Conservation (phyloP, 208 protist species). For the Tritrichomonas foetus region DNA sequence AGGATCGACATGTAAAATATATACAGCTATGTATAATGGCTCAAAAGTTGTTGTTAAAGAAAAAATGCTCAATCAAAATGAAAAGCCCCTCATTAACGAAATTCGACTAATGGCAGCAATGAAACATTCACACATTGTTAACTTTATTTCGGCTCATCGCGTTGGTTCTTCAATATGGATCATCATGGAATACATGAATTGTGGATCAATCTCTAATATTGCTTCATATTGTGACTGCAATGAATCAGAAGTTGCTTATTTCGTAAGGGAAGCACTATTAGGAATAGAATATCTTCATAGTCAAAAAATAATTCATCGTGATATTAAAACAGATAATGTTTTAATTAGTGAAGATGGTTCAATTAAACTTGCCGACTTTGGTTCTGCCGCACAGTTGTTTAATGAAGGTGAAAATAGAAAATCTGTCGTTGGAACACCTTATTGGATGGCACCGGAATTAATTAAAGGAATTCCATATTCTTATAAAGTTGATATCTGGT, state of each 20-base stretch:
- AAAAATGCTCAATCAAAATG: not conserved
- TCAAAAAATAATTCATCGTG: constrained; percentile 42
- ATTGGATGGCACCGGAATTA: constrained; percentile 62
- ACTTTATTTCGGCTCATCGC: not conserved
- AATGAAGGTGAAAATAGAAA: not conserved
- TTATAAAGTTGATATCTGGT: constrained; percentile 52
- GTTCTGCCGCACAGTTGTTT: not conserved
- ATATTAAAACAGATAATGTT: constrained; percentile 49
- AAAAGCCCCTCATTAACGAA: not conserved
- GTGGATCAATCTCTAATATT: not conserved
- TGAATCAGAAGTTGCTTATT: not conserved
- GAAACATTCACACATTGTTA: not conserved
- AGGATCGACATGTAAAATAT: not conserved
- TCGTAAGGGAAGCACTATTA: not conserved
- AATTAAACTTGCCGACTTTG: constrained; percentile 50
- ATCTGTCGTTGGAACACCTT: constrained; percentile 50
- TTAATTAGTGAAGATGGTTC: constrained; percentile 20
- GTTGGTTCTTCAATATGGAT: not conserved
- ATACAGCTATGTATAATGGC: not conserved
- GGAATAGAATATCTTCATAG: constrained; percentile 41
- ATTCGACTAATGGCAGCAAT: not conserved
- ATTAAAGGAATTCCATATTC: constrained; percentile 43
- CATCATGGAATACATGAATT: not conserved
- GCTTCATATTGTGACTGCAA: not conserved
- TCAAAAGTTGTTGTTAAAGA: not conserved